Evolutionary conservation across 768 basidiomycete genomes (phyloP), one percentile per base, ranked within the genome.

Genomic region (Suillus luteus): DNA sequence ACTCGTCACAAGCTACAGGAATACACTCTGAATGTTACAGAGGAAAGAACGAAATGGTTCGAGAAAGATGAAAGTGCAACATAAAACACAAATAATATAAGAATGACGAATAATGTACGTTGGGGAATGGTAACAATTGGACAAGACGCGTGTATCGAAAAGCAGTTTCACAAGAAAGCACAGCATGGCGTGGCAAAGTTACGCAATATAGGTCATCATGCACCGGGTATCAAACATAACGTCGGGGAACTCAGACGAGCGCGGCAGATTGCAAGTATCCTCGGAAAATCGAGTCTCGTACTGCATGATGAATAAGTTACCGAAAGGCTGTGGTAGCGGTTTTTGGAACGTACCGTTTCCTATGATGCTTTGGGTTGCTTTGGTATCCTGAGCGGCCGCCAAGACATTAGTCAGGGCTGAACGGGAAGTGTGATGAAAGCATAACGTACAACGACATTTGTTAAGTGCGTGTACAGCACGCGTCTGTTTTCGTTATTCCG

Each of bases 351-450:
- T 67, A 91, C 91, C 91, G 67, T 91, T 92, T 66, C 86, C 85
- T 71, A 94, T 93, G 63, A 94, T 91, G 61, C 86, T 83, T 68
- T 92, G 91, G 0, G 92, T 94, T 5, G 92, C 84, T 75, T 89
- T 91, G 15, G 92, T 90, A 74, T 94, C 91, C 89, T 92, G 63
- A 17, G 59, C 27, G 27, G 38, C 44, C 35, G 67, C 58, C 38
- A 24, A 66, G 3, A 62, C 22, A 40, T 69, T 52, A 66, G 59
- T 38, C 19, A 35, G 27, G 24, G 49, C 35, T 24, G 31, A 49
- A 41, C 10, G 8, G 24, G 38, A 40, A 27, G 3, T 17, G 24
- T 11, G 46, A 58, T 19, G 31, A 55, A 31, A 35, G 59, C 52
- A 60, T 60, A 68, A 75, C 82, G 61, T 74, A 92, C 91, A 62